phyloP scores from a whole-genome alignment of 257 asterid genomes.

The Solanum pinnatisectum region DNA sequence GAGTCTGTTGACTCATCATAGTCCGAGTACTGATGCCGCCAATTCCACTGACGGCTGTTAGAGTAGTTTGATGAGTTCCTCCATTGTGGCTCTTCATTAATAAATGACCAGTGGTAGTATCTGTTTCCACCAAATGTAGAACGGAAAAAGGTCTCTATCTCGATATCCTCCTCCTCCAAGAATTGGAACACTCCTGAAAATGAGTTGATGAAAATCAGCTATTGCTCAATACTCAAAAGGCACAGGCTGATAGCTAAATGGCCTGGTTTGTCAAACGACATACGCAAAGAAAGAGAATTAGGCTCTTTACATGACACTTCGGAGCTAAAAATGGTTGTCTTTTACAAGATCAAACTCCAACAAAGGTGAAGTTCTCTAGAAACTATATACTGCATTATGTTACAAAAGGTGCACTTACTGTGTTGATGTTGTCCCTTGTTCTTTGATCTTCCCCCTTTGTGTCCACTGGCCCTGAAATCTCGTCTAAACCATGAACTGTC shows the following conservation, averaged over 20 bases:
- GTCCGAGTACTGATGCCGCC: constrained; percentile 33
- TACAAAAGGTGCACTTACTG: constrained; percentile 31
- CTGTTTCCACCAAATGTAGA: constrained; percentile 48
- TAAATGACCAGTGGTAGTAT: constrained; percentile 46
- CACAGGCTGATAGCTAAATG: not conserved
- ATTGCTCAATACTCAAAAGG: not conserved
- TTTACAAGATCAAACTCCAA: not conserved
- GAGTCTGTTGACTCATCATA: constrained; percentile 35
- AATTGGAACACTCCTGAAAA: constrained; percentile 46
- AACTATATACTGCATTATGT: not conserved
- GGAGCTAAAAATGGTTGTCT: not conserved
- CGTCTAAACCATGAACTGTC: constrained; percentile 59
- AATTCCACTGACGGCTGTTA: constrained; percentile 19
- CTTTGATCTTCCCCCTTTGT: constrained; percentile 35
- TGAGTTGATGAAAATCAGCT: not conserved
- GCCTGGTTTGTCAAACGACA: not conserved
- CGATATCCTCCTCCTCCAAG: constrained; percentile 36
- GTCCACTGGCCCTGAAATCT: constrained; percentile 32
- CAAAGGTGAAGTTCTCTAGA: not conserved
- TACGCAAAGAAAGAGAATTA: not conserved
- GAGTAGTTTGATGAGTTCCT: constrained; percentile 43
- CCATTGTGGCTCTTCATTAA: constrained; percentile 37
- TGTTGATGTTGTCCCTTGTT: constrained; percentile 25
- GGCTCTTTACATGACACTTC: not conserved
- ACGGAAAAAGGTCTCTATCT: constrained; percentile 49